Base-by-base conservation (phyloP, 116 monocot species). In the Trichopus zeylanicus region DNA sequence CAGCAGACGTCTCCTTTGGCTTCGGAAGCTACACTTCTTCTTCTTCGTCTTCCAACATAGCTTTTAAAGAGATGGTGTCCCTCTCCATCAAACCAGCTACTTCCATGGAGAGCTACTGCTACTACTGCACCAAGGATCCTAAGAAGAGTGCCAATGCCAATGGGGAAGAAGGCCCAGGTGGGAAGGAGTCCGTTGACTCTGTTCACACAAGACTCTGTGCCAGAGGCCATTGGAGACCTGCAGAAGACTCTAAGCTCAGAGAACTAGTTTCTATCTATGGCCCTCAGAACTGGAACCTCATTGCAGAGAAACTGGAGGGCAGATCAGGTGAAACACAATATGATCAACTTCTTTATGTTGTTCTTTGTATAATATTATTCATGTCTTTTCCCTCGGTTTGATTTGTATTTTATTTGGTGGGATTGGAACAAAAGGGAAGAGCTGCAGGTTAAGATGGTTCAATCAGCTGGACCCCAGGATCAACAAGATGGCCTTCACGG, bases 261-360 rank as follows among this genome's bases (percentile, higher is more conserved):
- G 84, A 92, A 52, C 75, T 92, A 2, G 92, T 92, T 0, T 65
- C 92, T 1, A 68, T 76, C 6, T 84, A 87, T 57, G 92, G 87
- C 48, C 92, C 92, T 54, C 92, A 87, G 63, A 92, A 92, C 76
- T 92, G 92, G 92, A 92, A 92, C 64, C 84, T 87, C 73, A 92
- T 92, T 51, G 92, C 92, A 13, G 87, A 92, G 62, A 92, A 87
- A 54, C 81, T 92, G 2, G 69, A 92, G 5, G 92, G 87, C 5
- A 80, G 92, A 87, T 92, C 92, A 67, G 87, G 92, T 87, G 73
- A 22, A n/a, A n/a, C n/a, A n/a, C n/a, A n/a, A n/a, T n/a, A n/a
- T n/a, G n/a, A n/a, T n/a, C n/a, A n/a, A n/a, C n/a, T n/a, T n/a
- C n/a, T n/a, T n/a, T n/a, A n/a, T n/a, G n/a, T n/a, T n/a, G n/a